phyloP scores from a whole-genome alignment of 805 yeast species.

The Pichia pseudocactophila region DNA sequence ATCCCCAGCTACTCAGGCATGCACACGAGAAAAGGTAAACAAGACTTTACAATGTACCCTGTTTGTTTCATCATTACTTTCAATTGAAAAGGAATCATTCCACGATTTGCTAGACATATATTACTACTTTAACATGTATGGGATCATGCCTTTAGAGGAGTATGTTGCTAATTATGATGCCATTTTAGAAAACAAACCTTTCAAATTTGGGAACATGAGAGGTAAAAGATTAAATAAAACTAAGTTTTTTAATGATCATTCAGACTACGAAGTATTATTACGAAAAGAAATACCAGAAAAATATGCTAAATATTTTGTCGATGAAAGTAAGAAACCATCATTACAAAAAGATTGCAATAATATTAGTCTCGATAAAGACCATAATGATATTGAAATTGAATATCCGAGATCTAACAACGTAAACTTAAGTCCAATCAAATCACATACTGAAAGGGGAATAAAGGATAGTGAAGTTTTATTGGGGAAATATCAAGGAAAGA shows the following conservation, averaged over 20 bases:
- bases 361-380: no score
- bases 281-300: constrained; percentile 23
- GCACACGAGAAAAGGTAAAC: no score
- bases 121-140: constrained; percentile 19
- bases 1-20: no score
- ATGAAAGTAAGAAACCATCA: constrained; percentile 20
- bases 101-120: neutral
- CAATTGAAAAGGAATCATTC: neutral
- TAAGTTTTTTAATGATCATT: constrained; percentile 17
- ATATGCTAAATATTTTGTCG: constrained; percentile 11
- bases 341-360: neutral
- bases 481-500: neutral
- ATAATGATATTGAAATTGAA: constrained; percentile 17
- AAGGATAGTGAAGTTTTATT: constrained; percentile 4
- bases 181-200: constrained; percentile 19
- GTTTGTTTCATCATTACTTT: neutral
- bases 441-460: constrained; percentile 6
- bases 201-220: constrained; percentile 23
- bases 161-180: constrained; percentile 24
- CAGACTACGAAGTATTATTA: constrained; percentile 24
- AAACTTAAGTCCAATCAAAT: constrained; percentile 23
- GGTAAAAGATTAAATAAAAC: constrained; percentile 20
- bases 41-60: neutral
- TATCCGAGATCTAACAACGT: constrained; percentile 18
- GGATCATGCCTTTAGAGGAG: constrained; percentile 21